Evolutionary conservation across 768 basidiomycete genomes (phyloP).

Genomic region (Tylopilus intermedius): DNA sequence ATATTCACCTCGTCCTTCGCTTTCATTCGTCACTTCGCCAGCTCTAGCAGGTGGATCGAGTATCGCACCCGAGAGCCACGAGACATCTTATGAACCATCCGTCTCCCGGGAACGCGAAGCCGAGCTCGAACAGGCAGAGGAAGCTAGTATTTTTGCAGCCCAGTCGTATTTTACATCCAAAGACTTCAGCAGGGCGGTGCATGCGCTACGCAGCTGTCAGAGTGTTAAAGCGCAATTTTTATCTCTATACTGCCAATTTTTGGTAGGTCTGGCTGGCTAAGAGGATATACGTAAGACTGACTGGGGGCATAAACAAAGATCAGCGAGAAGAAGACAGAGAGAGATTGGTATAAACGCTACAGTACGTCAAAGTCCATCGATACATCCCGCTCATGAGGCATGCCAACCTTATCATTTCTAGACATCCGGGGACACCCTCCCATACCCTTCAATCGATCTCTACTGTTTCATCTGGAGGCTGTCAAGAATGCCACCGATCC

Average conservation of each 20-base stretch:
- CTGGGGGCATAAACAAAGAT: slow-evolving; percentile 43
- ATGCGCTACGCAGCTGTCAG: slow-evolving; percentile 57
- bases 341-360: slow-evolving; percentile 81
- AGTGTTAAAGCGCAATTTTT: slow-evolving; percentile 76
- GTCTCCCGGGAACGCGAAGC: slow-evolving; percentile 35
- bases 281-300: slow-evolving; percentile 5
- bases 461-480: slow-evolving; percentile 54
- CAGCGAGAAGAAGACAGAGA: slow-evolving; percentile 74
- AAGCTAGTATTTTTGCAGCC: slow-evolving; percentile 69
- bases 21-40: slow-evolving; percentile 32
- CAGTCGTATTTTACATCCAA: slow-evolving; percentile 68
- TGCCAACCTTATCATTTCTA: slow-evolving; percentile 24
- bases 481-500: slow-evolving; percentile 65
- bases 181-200: slow-evolving; percentile 72
- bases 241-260: slow-evolving; percentile 72
- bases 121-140: slow-evolving; percentile 56
- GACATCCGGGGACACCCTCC: slow-evolving; percentile 69
- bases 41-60: slow-evolving; percentile 29
- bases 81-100: slow-evolving; percentile 4
- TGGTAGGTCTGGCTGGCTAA: slow-evolving; percentile 53
- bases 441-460: slow-evolving; percentile 55
- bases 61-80: slow-evolving; percentile 20
- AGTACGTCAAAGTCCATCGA: slow-evolving; percentile 40
- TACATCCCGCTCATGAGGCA: not conserved
- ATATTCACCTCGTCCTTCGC: slow-evolving; percentile 37